Conservation (phyloP, 1,139 yeast genomes). For the Diutina scorzettiae region DNA sequence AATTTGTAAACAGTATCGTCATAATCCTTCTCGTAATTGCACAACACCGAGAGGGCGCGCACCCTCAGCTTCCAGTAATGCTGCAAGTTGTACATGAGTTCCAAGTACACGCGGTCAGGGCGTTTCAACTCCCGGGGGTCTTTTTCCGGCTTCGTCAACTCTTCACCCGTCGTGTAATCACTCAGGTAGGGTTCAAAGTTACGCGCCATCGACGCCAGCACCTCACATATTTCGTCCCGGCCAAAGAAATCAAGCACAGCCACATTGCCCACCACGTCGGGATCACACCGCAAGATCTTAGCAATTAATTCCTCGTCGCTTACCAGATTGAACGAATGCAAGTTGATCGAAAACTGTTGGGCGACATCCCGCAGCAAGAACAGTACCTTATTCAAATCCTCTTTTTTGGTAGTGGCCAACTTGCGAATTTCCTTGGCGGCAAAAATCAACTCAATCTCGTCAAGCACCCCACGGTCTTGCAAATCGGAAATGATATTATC, state of each 20-base stretch:
- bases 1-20: slow-evolving; percentile 51
- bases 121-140: slow-evolving; percentile 66
- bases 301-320: slow-evolving; percentile 45
- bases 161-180: slow-evolving; percentile 20
- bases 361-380: slow-evolving; percentile 61
- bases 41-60: slow-evolving; percentile 51
- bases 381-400: slow-evolving; percentile 39
- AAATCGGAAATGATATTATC: slow-evolving; percentile 45
- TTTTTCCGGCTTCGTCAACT: slow-evolving; percentile 48
- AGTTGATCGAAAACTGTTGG: slow-evolving; percentile 70
- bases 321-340: slow-evolving; percentile 45
- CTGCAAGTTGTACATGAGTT: slow-evolving; percentile 60
- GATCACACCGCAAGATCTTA: slow-evolving; percentile 53
- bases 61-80: slow-evolving; percentile 76
- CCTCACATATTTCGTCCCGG: slow-evolving; percentile 55
- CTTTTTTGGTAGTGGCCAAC: slow-evolving; percentile 35
- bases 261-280: slow-evolving; percentile 38
- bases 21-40: slow-evolving; percentile 59
- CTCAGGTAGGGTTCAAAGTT: slow-evolving; percentile 58
- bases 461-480: slow-evolving; percentile 58
- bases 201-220: slow-evolving; percentile 50
- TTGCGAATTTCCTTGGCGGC: slow-evolving; percentile 69
- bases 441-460: slow-evolving; percentile 61
- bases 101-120: slow-evolving; percentile 65
- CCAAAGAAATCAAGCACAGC: slow-evolving; percentile 63